These are phyloP conservation scores for Fusarium sp. DNA, from an alignment of 2,329 filamentous ascomycete genomes.

Conservation along the genomic window DNA sequence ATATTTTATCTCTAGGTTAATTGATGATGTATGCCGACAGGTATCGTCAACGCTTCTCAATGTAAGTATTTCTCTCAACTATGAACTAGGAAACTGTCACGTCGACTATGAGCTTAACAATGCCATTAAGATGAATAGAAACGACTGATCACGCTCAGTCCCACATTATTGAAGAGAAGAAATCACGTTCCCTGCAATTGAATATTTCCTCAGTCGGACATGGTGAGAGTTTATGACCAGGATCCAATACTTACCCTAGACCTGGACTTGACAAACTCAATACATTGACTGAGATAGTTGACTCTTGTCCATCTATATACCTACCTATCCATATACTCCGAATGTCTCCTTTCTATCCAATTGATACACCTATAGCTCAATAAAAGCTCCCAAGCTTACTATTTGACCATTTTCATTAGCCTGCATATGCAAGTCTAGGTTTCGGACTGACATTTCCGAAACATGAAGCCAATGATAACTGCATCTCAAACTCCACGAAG, in stretches of 20 bases:
- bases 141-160: background rate
- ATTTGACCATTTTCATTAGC: constrained; percentile 50
- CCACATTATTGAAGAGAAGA: background rate
- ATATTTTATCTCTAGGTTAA: background rate
- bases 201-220: background rate
- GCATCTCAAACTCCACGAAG: background rate
- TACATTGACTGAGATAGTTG: background rate
- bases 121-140: background rate
- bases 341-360: background rate
- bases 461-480: background rate
- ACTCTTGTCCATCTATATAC: background rate
- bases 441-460: background rate
- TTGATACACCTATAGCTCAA: background rate
- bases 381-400: background rate
- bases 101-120: background rate
- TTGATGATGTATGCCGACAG: background rate
- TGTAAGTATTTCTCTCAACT: background rate
- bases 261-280: background rate
- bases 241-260: background rate
- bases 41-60: background rate
- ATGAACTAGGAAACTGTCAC: background rate
- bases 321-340: background rate
- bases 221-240: background rate
- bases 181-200: background rate
- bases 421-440: background rate